These are phyloP conservation scores for Schizosaccharomyces lindneri DNA, from an alignment of 805 yeast species.

Conservation along the genomic window DNA sequence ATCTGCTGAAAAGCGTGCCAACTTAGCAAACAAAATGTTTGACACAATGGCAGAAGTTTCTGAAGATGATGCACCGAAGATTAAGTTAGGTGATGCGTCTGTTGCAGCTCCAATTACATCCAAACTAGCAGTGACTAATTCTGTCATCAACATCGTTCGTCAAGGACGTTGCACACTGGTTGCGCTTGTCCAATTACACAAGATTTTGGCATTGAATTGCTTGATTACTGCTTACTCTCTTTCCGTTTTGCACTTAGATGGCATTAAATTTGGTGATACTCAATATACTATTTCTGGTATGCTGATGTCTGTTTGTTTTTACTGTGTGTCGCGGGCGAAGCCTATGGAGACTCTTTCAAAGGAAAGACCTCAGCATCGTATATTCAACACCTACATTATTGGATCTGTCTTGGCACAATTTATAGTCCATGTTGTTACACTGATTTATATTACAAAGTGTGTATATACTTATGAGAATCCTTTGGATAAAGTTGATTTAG, in stretches of 20 bases:
- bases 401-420: slow-evolving; percentile 93
- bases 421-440: slow-evolving; percentile 66
- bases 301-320: slow-evolving; percentile 75
- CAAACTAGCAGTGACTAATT: slow-evolving; percentile 68
- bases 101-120: slow-evolving; percentile 98
- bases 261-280: slow-evolving; percentile 93
- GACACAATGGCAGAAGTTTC: slow-evolving; percentile 30
- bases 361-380: slow-evolving; percentile 93
- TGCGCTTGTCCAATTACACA: slow-evolving; percentile 95
- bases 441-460: slow-evolving; percentile 60
- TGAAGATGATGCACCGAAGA: slow-evolving; percentile 65
- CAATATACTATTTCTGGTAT: slow-evolving; percentile 95
- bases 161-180: slow-evolving; percentile 97
- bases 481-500: slow-evolving; percentile 63
- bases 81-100: slow-evolving; percentile 93
- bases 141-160: slow-evolving; percentile 81
- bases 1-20: slow-evolving; percentile 16
- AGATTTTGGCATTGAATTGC: slow-evolving; percentile 88
- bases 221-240: slow-evolving; percentile 87
- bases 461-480: slow-evolving; percentile 80
- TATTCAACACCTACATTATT: slow-evolving; percentile 85
- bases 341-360: slow-evolving; percentile 72
- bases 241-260: slow-evolving; percentile 82
- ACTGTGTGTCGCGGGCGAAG: slow-evolving; percentile 81
- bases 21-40: slow-evolving; percentile 41